phyloP scores from a whole-genome alignment of 2,329 filamentous ascomycete genomes.

The Plenodomus biglobosus region DNA sequence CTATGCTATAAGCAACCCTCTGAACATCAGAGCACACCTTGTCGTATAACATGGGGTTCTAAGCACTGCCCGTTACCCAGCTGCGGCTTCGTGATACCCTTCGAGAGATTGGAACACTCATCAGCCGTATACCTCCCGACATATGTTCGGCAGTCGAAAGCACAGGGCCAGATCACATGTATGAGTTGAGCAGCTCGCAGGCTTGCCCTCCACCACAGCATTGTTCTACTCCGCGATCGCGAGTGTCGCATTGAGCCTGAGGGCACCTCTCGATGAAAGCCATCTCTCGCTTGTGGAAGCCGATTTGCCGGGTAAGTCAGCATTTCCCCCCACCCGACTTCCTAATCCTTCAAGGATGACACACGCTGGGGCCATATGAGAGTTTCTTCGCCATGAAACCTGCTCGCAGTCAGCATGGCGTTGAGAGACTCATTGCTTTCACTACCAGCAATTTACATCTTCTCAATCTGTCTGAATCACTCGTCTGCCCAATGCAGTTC shows the following conservation, averaged over 20 bases:
- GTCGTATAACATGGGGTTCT: too few relatives aligned
- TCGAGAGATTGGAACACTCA: conserved; percentile 6
- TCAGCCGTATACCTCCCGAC: background rate
- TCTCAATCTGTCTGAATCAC: background rate
- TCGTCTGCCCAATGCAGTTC: background rate
- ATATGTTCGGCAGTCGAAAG: background rate
- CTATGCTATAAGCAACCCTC: too few relatives aligned
- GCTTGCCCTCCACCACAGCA: too few relatives aligned
- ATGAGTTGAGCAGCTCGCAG: background rate
- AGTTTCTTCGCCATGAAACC: background rate
- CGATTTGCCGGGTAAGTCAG: too few relatives aligned
- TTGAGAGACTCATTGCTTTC: background rate
- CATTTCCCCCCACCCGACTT: background rate
- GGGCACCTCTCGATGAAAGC: too few relatives aligned
- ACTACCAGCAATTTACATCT: background rate
- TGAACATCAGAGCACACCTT: too few relatives aligned
- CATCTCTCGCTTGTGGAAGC: too few relatives aligned
- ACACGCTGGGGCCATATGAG: background rate
- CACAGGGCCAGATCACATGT: background rate
- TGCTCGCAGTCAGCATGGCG: background rate
- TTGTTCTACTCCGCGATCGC: background rate
- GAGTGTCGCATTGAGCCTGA: too few relatives aligned
- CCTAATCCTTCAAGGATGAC: background rate
- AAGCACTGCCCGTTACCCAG: too few relatives aligned
- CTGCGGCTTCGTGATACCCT: too few relatives aligned